These are phyloP conservation scores for Smallanthus sonchifolius DNA, from an alignment of 129 eudicot genomes.

Conservation along the genomic window DNA sequence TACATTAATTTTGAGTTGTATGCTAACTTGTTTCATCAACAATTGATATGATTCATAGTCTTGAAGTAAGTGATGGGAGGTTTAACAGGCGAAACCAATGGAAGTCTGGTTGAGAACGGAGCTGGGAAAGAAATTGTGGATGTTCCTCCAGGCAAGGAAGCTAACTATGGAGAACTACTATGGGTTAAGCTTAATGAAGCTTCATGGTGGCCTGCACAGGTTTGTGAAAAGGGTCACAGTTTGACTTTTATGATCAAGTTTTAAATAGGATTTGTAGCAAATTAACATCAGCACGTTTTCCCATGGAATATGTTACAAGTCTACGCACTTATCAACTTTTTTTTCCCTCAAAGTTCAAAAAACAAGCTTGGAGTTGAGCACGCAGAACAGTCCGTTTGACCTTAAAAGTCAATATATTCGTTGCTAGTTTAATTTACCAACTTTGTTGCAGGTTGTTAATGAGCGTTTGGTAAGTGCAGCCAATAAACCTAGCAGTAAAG, in stretches of 20 bases:
- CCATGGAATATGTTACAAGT: not conserved
- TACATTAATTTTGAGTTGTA: constrained; percentile 1
- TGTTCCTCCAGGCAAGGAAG: constrained; percentile 19
- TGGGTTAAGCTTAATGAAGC: constrained; percentile 47
- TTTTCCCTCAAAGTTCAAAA: not conserved
- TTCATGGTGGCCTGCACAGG: constrained; percentile 83
- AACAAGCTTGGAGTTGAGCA: not conserved
- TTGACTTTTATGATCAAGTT: not conserved
- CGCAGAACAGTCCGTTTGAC: not conserved
- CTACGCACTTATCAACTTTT: not conserved
- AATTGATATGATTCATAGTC: constrained; percentile 7
- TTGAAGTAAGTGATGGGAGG: constrained; percentile 32
- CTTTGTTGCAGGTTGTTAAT: constrained; percentile 45
- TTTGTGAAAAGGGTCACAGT: constrained; percentile 21
- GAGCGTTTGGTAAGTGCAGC: constrained; percentile 34
- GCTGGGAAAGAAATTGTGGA: constrained; percentile 26
- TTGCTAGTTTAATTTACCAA: not conserved
- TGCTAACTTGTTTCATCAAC: constrained; percentile 13
- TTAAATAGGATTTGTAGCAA: not conserved
- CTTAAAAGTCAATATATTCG: not conserved
- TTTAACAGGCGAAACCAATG: constrained; percentile 21
- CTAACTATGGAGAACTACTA: constrained; percentile 41
- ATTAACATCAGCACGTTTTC: not conserved
- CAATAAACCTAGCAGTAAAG: constrained; percentile 37
- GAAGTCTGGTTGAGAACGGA: constrained; percentile 18